Base-by-base conservation (phyloP, 2,329 filamentous ascomycete genomes). In the Botryosphaeria agaves region DNA sequence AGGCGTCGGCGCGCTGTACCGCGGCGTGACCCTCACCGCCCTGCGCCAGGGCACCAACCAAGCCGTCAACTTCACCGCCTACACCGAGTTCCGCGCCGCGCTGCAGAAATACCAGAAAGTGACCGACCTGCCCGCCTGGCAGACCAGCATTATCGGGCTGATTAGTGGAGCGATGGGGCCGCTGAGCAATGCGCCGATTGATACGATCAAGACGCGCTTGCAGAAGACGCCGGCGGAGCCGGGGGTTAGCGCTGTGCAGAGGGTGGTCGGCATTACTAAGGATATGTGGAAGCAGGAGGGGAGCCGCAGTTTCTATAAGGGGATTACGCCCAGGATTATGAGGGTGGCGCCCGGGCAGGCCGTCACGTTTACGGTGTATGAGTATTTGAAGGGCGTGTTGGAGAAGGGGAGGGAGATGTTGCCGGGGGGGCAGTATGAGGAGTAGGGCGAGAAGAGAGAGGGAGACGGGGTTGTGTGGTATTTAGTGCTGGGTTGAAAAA, bases 61-160 rank as follows among this genome's bases (percentile, higher is more conserved):
- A 64, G 89, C 91, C 28, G 84, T 87, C 56, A 98, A 98, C 65
- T 98, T 98, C 64, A 95, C 87, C 9, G 87, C 89, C 7, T 98
- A 98, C 62, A 80, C 79, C 1, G 83, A 95, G 57, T 76, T 98
- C 57, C 92, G 93, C 62, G 70, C 78, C 36, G 62, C 64, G 31
- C 65, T 95, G 31, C 75, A 83, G 50, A 57, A 64, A 29, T 71
- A 62, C 48, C 84, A 92, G 55, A 76, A 77, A 5, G 62, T 79
- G 43, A 76, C 73, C 36, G 63, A 69, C 39, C 63, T 98, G 25
- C 87, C 89, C 2, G 72, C 73, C 31, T 95, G 78, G 58, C 84
- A 95, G 59, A 98, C 89, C 2, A 85, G 83, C 5, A 30, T 87
- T 5, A 93, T 95, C 42, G 89, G 85, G 19, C 66, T 98, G 32